Base-by-base conservation (phyloP, 768 basidiomycete species). In the Scleroderma bovista region DNA sequence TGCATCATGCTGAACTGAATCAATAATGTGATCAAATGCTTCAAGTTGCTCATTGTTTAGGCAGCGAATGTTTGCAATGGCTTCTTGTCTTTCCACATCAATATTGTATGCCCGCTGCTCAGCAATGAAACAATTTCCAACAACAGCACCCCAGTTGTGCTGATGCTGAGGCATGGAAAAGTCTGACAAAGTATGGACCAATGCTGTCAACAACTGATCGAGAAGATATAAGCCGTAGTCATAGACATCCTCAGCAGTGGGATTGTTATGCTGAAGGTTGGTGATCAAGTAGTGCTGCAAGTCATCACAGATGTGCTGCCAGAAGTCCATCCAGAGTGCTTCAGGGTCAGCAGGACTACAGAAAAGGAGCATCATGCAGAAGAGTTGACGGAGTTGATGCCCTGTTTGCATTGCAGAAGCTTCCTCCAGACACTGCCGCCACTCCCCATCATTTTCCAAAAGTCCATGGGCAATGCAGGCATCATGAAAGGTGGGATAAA, bases 381-480 rank as follows among this genome's bases (percentile, higher is more conserved):
- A 79, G 0, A 78, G 66, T 4, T 57, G 47, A 0, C 69, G 57
- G 0, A 78, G 58, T 6, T 59, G 59, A 9, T 7, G 5, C 1
- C 75, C 75, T n/a, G 65, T 72, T 24, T 67, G 61, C 57, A 78
- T 0, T 46, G 24, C n/a, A 12, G 60, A 48, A 32, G 73, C 75
- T 15, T 80, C 75, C 15, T 56, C 3, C 0, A 80, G 50, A 54
- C 76, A 78, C 6, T 54, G 51, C 0, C 56, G n/a, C 72, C 74
- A 79, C 55, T 80, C 76, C 16, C 57, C 56, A 57, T 80, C 72
- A 67, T 77, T 69, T 24, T 75, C 66, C 7, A 80, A 60, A 0
- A 80, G 65, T 1, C 75, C 75, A 6, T 46, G 44, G 17, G 67
- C 66, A 12, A 63, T 16, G 47, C 77, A 79, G 2, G 75, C 75